Evolutionary conservation across 1,284 basidiomycete species (phyloP), one percentile per base, ranked within the genome.

Genomic region (Grifola frondosa): DNA sequence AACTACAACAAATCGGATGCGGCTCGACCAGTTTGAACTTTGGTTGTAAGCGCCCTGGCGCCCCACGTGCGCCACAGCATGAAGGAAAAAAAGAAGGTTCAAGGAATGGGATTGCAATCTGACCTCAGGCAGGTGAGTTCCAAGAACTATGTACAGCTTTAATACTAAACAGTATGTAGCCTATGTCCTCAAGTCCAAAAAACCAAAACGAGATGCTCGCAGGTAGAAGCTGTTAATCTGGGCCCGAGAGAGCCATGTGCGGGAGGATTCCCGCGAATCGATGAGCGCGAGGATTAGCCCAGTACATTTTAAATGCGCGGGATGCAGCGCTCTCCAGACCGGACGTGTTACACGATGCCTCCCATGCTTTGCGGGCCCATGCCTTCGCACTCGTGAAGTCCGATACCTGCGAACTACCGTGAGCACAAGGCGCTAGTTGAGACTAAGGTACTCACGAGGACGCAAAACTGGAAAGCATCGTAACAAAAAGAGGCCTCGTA

Each of bases 401-500:
- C 4, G 56, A 54, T 1, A 58, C 56, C 56, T 58, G 28, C 4
- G 5, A 21, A 23, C 6, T 1, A 5, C 17, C 15, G 2, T 21
- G 8, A 32, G 4, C n/a, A 22, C 12, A 25, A 6, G 17, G 15
- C 5, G 4, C 5, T 1, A 9, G 32, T 22, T 23, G 16, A 20
- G 8, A 6, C 19, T 3, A n/a, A 28, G 37, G 21, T 24, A 50
- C 32, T 25, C 13, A 39, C 53, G 40, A 54, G 20, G 9, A 53
- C 50, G 30, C 56, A 60, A 31, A 60, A 54, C 39, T 58, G 56
- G 42, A 57, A 60, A 0, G 55, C 57, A 28, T 58, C 54, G 39
- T 56, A 60, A 39, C 48, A 54, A 40, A 58, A 58, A 2, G 54
- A 53, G 3, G 52, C 47, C 20, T 54, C 52, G 37, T 52, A 55